Evolutionary conservation across 192 early-diverging fungal genomes (phyloP).

Genomic region (Chytriomyces sp.): DNA sequence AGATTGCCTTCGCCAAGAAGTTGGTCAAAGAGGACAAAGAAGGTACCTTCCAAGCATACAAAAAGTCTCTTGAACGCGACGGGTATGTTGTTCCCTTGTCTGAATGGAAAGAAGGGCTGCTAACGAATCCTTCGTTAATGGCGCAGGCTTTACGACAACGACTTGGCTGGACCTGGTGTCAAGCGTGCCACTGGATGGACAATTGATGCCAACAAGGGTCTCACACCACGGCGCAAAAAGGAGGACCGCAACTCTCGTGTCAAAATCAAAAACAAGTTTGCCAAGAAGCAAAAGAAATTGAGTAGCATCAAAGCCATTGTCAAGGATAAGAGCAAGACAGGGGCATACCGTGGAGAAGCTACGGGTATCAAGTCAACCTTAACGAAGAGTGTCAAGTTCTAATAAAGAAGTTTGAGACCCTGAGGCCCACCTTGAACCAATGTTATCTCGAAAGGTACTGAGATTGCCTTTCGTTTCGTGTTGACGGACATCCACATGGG

Average conservation of each 20-base stretch:
- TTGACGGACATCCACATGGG: too few relatives aligned
- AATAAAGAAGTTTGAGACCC: too few relatives aligned
- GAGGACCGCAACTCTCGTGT: constrained; percentile 93
- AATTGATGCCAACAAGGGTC: constrained; percentile 95
- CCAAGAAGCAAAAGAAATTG: constrained; percentile 88
- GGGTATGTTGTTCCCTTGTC: neutral
- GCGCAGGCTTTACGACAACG: constrained; percentile 36
- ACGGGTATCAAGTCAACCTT: constrained; percentile 92
- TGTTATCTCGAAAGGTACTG: too few relatives aligned
- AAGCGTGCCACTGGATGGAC: constrained; percentile 85
- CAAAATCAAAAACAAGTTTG: constrained; percentile 87
- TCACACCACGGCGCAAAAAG: constrained; percentile 89
- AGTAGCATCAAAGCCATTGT: constrained; percentile 71
- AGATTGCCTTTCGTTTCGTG: too few relatives aligned
- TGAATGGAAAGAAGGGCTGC: neutral
- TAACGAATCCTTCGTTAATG: neutral
- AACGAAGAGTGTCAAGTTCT: constrained; percentile 78
- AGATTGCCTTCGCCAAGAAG: constrained; percentile 38
- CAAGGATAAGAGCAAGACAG: constrained; percentile 63
- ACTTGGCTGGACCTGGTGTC: constrained; percentile 26
- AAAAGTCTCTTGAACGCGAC: constrained; percentile 32
- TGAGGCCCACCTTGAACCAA: too few relatives aligned
- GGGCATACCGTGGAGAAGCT: constrained; percentile 86
- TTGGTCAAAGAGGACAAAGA: constrained; percentile 43
- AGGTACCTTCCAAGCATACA: constrained; percentile 34